These are phyloP conservation scores for Ophiostoma ips DNA, from an alignment of 2,329 filamentous ascomycete genomes.

Conservation along the genomic window DNA sequence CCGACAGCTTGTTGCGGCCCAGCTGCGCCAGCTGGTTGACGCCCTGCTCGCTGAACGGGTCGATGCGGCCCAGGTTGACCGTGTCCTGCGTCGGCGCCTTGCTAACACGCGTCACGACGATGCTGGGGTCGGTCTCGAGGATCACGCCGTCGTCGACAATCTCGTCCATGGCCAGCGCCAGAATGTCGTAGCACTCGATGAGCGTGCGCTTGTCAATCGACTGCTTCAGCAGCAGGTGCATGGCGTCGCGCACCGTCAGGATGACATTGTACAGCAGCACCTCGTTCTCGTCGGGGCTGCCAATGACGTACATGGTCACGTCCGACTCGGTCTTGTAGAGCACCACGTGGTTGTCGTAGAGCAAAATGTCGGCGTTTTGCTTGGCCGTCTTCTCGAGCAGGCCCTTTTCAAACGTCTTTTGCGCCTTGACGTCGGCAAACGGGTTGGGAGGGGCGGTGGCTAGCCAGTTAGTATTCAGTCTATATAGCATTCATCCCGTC, in stretches of 20 bases:
- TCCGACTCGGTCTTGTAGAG: conserved; percentile 98
- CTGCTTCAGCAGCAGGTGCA: conserved; percentile 92
- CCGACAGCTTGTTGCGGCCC: conserved; percentile 79
- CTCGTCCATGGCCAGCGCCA: conserved; percentile 88
- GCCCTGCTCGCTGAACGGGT: conserved; percentile 79
- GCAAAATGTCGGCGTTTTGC: conserved; percentile 87
- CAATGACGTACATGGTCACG: conserved; percentile 87
- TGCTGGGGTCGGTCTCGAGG: conserved; percentile 89
- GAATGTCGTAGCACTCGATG: conserved; percentile 95
- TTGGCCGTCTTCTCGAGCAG: conserved; percentile 90
- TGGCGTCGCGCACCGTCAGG: conserved; percentile 73
- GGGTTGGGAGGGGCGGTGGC: conserved; percentile 27
- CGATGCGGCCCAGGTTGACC: conserved; percentile 73
- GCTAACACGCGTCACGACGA: conserved; percentile 85
- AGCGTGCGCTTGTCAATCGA: conserved; percentile 95
- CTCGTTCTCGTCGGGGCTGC: conserved; percentile 87
- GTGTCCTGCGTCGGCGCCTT: conserved; percentile 83
- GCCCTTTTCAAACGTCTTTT: conserved; percentile 94
- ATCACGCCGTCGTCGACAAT: conserved; percentile 93
- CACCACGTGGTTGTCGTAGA: conserved; percentile 92
- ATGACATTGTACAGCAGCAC: conserved; percentile 92
- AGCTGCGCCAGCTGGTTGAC: conserved; percentile 89
- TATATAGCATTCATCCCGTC: background rate
- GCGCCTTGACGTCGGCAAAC: conserved; percentile 79
- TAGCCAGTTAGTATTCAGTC: background rate